Evolutionary conservation across 176 grass and related monocot genomes (phyloP), one percentile per base, ranked within the genome.

Genomic region (Triticum timopheevii): DNA sequence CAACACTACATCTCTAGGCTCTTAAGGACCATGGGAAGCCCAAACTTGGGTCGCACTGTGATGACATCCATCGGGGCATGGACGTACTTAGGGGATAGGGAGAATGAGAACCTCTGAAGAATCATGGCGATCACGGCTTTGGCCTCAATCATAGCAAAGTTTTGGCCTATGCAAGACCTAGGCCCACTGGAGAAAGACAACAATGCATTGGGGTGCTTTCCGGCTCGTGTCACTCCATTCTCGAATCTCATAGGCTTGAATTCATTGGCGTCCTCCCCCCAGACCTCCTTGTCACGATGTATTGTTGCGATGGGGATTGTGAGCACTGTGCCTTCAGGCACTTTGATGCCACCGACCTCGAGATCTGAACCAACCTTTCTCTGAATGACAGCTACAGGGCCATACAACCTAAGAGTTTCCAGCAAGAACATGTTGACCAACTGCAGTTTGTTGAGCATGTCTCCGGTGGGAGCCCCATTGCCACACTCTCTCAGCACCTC

Each of bases 211-310:
- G 91, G 82, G 52, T 88, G 76, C n/a, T 90, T 85, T 0, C 84
- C 68, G 0, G 91, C 87, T 34, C 65, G 87, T 8, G 42, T 39
- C 15, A 90, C 65, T 5, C 91, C 88, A 9, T 90, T 80, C 65
- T 84, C 77, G 8, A 93, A 90, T 61, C 88, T 87, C 17, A 50
- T n/a, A 5, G 91, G 92, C 70, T 80, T 88, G 71, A 90, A 93
- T 6, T 93, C 71, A 1, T 86, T 33, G 0, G 84, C 86, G 10
- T 93, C 84, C 9, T 50, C 69, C 2, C 86, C 92, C 92, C 92
- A 93, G 4, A 93, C 73, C 54, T 86, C 82, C 63, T 87, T 83
- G 44, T 80, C 79, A 7, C 82, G 78, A 22, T 90, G 88, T 4
- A 77, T 82, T 2, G 61, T 69, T 20, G 71, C 62, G 22, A 90